Base-by-base conservation (phyloP, 202 grass and related monocot genomes). In the Tripidium arundinaceum region DNA sequence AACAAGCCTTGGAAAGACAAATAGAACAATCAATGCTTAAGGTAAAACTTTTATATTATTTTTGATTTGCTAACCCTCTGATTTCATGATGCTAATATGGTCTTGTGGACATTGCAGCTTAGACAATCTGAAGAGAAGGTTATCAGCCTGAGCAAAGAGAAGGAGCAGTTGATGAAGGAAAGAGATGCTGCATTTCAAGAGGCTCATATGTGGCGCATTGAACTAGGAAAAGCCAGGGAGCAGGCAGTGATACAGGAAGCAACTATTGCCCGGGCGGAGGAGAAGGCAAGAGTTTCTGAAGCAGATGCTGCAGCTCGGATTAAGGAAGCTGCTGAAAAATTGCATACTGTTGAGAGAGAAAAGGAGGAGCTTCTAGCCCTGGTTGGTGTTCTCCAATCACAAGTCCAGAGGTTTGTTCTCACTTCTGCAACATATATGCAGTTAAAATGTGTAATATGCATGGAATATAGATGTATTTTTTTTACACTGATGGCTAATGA, bases 221-320 rank as follows among this genome's bases (percentile, higher is more conserved):
- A 99, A 88, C 89, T 99, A 81, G 92, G 88, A 62, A 96, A 99
- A 78, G 96, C 96, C 76, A 90, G 88, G 84, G 96, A 96, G 78
- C 96, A 89, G 76, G 89, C 88, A 26, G 90, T 93, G 59, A 88
- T 96, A 80, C 86, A 96, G 67, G 88, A 99, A 91, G 92, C 92
- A 86, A 83, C 87, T 75, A 88, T 99, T 81, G 54, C 90, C 34
- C 85, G 86, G 62, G 97, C 97, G 28, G 92, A 96, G 58, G 97
- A 96, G 75, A 96, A 87, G 75, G 83, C 86, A 79, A 96, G 85
- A 74, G 65, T 83, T 60, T 90, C 89, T 63, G 97, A 88, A 83
- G 70, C 83, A 52, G 83, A 86, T 68, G 90, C 97, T 52, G 83
- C 85, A 25, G 70, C 71, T 74, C 78, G 73, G 86, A 87, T 90